These are phyloP conservation scores for Phallus indusiatus DNA, from an alignment of 768 basidiomycete species.

Conservation along the genomic window DNA sequence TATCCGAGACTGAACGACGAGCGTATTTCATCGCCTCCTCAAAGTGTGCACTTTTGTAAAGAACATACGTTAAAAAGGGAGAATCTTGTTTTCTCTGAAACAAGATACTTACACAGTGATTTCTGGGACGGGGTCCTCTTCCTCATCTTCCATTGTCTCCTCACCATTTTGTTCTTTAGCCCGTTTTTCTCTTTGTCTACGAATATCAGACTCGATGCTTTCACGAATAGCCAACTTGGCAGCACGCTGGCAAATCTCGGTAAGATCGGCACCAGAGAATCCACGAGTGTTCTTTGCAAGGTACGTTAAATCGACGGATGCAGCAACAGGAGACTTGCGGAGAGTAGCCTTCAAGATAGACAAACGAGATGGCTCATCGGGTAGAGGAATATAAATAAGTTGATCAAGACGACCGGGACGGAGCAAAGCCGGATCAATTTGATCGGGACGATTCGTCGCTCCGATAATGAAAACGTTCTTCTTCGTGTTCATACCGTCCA, in stretches of 20 bases:
- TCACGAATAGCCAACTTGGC: slow-evolving; percentile 96
- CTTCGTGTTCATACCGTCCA: slow-evolving; percentile 98
- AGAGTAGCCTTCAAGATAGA: slow-evolving; percentile 88
- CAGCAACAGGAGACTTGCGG: slow-evolving; percentile 83
- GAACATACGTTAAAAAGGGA: too few species aligned
- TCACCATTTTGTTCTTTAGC: slow-evolving; percentile 69
- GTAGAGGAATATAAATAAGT: slow-evolving; percentile 97
- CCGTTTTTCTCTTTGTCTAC: slow-evolving; percentile 64
- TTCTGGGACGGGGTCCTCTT: slow-evolving; percentile 84
- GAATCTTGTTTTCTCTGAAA: too few species aligned
- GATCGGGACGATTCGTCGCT: slow-evolving; percentile 93
- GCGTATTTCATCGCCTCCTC: slow-evolving; percentile 99
- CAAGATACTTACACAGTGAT: slow-evolving; percentile 54
- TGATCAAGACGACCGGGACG: slow-evolving; percentile 99
- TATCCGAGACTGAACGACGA: slow-evolving; percentile 92
- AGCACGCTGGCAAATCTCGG: slow-evolving; percentile 97
- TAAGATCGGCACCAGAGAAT: slow-evolving; percentile 98
- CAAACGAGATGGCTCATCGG: slow-evolving; percentile 84
- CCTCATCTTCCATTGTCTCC: slow-evolving; percentile 58
- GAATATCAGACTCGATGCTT: slow-evolving; percentile 89
- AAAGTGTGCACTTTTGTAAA: slow-evolving; percentile 84
- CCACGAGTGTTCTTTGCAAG: slow-evolving; percentile 91
- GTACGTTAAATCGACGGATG: slow-evolving; percentile 75
- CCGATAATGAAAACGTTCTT: slow-evolving; percentile 99
- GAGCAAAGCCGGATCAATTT: slow-evolving; percentile 86